Evolutionary conservation across 2,329 filamentous ascomycete species (phyloP).

Genomic region (Orbilia blumenaviensis): DNA sequence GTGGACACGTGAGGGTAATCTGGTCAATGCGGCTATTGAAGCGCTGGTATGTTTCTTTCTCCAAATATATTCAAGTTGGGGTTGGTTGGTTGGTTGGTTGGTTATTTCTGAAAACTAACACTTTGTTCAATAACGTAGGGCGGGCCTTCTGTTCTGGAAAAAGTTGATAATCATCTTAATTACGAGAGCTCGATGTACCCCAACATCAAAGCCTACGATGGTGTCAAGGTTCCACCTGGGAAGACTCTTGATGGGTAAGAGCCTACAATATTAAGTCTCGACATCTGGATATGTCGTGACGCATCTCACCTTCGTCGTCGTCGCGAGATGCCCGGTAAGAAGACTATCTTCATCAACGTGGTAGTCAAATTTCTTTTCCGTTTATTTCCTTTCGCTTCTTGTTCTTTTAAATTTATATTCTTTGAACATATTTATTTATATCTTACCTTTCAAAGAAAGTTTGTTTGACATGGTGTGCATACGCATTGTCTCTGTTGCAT

Average conservation of each 20-base stretch:
- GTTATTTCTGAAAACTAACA: background rate
- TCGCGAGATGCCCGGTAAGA: too few species aligned
- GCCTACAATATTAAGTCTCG: too few species aligned
- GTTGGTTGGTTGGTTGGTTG: background rate
- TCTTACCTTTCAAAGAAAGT: background rate
- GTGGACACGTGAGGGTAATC: slow-evolving; percentile 4
- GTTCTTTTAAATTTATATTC: background rate
- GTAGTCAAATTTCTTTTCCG: too few species aligned
- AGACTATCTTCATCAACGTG: too few species aligned
- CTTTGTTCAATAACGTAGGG: slow-evolving; percentile 8
- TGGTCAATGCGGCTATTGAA: slow-evolving; percentile 18
- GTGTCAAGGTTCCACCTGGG: background rate
- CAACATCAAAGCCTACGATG: slow-evolving; percentile 18
- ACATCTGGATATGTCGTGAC: too few species aligned
- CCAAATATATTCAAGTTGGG: background rate
- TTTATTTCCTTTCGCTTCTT: background rate
- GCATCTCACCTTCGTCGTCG: too few species aligned
- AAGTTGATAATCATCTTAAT: background rate
- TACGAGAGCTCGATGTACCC: slow-evolving; percentile 19
- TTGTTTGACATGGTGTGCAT: too few species aligned
- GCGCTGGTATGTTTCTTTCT: slow-evolving; percentile 15
- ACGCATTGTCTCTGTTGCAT: too few species aligned
- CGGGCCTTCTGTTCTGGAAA: background rate
- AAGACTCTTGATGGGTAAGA: background rate
- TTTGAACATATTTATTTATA: background rate